A percentile compares a stretch with the other conserved stretches of the same genome.
Conservation (phyloP, 345 rosid genomes). For the Litchi chinensis region DNA sequence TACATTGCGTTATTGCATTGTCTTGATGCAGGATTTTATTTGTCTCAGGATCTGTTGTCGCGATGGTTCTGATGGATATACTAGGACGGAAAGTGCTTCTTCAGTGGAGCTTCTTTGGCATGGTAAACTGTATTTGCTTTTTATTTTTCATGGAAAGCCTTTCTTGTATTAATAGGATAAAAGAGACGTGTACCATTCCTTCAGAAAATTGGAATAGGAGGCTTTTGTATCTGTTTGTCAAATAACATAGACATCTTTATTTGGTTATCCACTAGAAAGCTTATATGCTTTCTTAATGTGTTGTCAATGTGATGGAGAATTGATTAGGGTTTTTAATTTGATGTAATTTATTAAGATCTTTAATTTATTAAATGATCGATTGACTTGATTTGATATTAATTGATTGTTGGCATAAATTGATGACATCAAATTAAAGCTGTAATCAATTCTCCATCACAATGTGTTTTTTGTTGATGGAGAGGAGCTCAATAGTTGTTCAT, state of each 20-base stretch:
- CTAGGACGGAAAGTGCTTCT: conserved; percentile 81
- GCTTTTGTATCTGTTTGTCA: neutral
- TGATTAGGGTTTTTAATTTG: too few species aligned
- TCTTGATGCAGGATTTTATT: conserved; percentile 7
- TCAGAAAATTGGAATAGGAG: neutral
- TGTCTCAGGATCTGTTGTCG: conserved; percentile 71
- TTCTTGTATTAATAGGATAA: neutral
- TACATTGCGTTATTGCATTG: conserved; percentile 2
- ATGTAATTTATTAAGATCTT: too few species aligned
- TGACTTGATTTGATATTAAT: too few species aligned
- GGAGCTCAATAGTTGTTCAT: neutral
- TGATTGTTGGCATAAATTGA: too few species aligned
- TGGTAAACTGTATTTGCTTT: conserved; percentile 46
- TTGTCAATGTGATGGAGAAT: neutral
- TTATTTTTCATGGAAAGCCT: conserved; percentile 13
- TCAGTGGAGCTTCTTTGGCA: conserved; percentile 80
- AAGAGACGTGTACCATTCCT: neutral
- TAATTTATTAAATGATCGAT: too few species aligned
- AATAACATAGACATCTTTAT: conserved; percentile 4
- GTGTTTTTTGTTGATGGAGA: neutral
- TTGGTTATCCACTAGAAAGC: neutral
- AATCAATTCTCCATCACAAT: too few species aligned
- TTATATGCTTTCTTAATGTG: neutral
- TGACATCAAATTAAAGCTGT: too few species aligned
- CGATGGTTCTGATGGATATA: conserved; percentile 95